A percentile compares a stretch with the other conserved stretches of the same genome.
phyloP scores from a whole-genome alignment of 495 filamentous ascomycete species.

The Pyrenula aspistea region DNA sequence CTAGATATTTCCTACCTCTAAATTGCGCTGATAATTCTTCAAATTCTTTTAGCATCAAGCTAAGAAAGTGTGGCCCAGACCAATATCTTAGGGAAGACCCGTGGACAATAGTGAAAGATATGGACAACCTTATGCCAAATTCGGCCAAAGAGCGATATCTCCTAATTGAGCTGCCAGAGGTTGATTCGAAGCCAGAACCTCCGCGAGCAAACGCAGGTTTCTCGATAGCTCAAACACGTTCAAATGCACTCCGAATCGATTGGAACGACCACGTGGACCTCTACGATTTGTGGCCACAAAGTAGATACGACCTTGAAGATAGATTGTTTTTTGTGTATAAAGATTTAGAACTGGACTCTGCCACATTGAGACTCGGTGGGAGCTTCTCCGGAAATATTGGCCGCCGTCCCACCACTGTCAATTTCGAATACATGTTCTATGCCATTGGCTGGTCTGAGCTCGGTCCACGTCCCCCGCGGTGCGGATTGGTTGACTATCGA shows the following conservation, averaged over 20 bases:
- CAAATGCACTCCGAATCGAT: not conserved
- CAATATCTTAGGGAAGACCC: not conserved
- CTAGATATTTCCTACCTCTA: not conserved
- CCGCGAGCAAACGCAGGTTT: not conserved
- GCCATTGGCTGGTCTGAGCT: conserved; percentile 1
- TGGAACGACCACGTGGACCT: not conserved
- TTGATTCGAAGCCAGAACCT: not conserved
- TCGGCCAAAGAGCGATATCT: not conserved
- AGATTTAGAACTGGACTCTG: conserved; percentile 1
- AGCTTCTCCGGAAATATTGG: not conserved
- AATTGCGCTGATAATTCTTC: not conserved
- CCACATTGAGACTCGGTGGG: not conserved
- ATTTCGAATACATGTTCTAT: conserved; percentile 1
- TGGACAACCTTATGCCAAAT: not conserved
- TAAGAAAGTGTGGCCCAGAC: conserved; percentile 1
- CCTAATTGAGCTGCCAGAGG: not conserved
- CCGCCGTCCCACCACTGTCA: not conserved
- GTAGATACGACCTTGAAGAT: not conserved
- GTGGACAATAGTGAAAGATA: conserved; percentile 1
- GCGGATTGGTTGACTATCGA: not conserved
- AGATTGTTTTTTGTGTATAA: not conserved
- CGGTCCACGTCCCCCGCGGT: not conserved
- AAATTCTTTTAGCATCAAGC: conserved; percentile 1
- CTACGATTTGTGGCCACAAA: not conserved
- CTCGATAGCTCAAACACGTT: conserved; percentile 1